Base-by-base conservation (phyloP, 2,329 filamentous ascomycete genomes). In the Cladosporium sp. region DNA sequence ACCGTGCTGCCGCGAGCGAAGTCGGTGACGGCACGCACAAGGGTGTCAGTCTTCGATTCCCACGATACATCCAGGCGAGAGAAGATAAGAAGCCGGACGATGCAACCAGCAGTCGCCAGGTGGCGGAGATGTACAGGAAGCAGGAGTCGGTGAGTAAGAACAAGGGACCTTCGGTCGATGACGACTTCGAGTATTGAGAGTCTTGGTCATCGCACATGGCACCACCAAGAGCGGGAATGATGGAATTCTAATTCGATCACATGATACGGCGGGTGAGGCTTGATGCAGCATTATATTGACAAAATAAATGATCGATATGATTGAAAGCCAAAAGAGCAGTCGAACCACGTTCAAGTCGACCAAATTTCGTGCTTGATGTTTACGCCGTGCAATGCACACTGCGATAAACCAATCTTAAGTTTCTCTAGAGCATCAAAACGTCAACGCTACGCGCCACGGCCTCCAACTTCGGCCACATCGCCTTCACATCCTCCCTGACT, bases 81-180 rank as follows among this genome's bases (percentile, higher is more conserved):
- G 93, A 97, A 60, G 94, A 99, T 72, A 99, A 99, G 83, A 97
- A 96, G 77, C 86, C 91, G 0, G 92, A 96, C 62, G 83, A 93
- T 76, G 94, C 94, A 14, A 97, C 92, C 39, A 88, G 82, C 36
- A 90, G 87, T 62, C 81, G 87, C 52, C 90, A 94, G 76, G 89
- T 99, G 51, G 92, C 92, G 0, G 94, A 97, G 74, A 96, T 99
- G 93, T 99, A 97, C 77, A 82, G 87, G 65, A 92, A 90, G 76
- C 94, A 99, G 78, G 93, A 97, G 79, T 90, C 88, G 66, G 90
- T 96, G 52, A 78, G 84, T 12, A 95, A 94, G 80, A 91, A 80
- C 59, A 96, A 96, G 78, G 89, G 88, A 0, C 90, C 90, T 3
- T 82, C 87, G 50, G 92, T 92, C 58, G 94, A 99, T 79, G 93